phyloP scores from a whole-genome alignment of 768 basidiomycete species.

The Naganishia onofrii region DNA sequence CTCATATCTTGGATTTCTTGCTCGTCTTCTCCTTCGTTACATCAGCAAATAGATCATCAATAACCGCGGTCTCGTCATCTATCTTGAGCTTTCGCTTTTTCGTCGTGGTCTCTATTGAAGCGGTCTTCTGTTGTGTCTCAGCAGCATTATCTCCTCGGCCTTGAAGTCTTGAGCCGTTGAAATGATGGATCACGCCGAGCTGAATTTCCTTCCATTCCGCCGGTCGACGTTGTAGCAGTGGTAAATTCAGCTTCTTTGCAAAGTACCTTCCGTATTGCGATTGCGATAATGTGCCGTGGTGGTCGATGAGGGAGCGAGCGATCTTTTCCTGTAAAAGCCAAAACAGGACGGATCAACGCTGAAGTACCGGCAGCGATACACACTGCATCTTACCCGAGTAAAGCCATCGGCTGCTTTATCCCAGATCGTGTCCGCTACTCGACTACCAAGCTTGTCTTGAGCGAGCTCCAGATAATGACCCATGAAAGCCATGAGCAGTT shows the following conservation, averaged over 20 bases:
- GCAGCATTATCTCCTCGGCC: conserved; percentile 7
- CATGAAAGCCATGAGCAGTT: conserved; percentile 70
- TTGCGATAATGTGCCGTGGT: conserved; percentile 68
- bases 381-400: conserved; percentile 63
- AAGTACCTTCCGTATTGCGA: conserved; percentile 89
- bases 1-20: conserved; percentile 28
- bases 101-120: conserved; percentile 52
- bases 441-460: conserved; percentile 84
- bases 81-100: conserved; percentile 57
- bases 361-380: too few species aligned
- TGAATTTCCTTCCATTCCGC: conserved; percentile 81
- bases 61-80: conserved; percentile 60
- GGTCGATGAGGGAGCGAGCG: conserved; percentile 69
- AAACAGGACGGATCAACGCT: not conserved
- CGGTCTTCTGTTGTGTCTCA: conserved; percentile 50
- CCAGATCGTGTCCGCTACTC: conserved; percentile 90
- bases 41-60: conserved; percentile 67
- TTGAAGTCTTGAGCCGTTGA: conserved; percentile 29
- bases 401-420: conserved; percentile 77
- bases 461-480: conserved; percentile 76
- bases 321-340: conserved; percentile 74
- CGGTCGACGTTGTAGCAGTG: conserved; percentile 71
- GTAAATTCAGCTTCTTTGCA: conserved; percentile 70
- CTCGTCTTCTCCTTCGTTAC: conserved; percentile 39
- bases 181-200: conserved; percentile 53